Conservation (phyloP, 2,329 filamentous ascomycete species). For the Botryosphaeria dothidea region DNA sequence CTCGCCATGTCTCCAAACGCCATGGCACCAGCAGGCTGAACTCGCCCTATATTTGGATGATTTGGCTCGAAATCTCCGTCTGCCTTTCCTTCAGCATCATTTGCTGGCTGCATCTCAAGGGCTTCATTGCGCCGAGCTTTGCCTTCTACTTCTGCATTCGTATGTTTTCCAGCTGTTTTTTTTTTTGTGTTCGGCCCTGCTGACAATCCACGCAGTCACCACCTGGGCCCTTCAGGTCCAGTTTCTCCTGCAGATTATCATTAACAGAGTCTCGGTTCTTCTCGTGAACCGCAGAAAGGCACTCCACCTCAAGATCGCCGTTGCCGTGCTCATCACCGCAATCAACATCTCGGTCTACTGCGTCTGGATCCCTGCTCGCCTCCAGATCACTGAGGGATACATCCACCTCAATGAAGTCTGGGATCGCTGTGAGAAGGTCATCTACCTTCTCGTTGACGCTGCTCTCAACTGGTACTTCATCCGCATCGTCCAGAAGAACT, state of each 20-base stretch:
- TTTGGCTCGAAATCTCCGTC: conserved; percentile 3
- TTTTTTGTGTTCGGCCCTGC: not conserved
- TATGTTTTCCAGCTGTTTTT: not conserved
- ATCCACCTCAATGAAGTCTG: conserved; percentile 25
- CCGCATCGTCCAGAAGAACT: conserved; percentile 26
- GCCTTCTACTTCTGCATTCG: conserved; percentile 19
- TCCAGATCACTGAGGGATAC: conserved; percentile 27
- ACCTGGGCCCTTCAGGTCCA: conserved; percentile 18
- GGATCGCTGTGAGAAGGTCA: conserved; percentile 27
- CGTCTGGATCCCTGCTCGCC: conserved; percentile 31
- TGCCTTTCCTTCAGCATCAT: conserved; percentile 7
- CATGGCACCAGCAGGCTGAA: not conserved
- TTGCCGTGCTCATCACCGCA: conserved; percentile 22
- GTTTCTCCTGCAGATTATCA: conserved; percentile 29
- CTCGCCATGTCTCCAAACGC: conserved; percentile 29
- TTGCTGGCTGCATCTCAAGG: not conserved
- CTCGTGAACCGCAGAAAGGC: not conserved
- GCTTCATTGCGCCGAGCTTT: not conserved
- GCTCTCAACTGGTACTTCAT: conserved; percentile 32
- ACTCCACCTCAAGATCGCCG: not conserved
- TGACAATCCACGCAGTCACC: not conserved
- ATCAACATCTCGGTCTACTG: conserved; percentile 34
- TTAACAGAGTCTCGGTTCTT: conserved; percentile 28
- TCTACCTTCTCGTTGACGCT: conserved; percentile 28
- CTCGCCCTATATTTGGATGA: conserved; percentile 11